Evolutionary conservation across 1,139 yeast genomes (phyloP), one percentile per base, ranked within the genome.

Genomic region (Taphrina betulina): DNA sequence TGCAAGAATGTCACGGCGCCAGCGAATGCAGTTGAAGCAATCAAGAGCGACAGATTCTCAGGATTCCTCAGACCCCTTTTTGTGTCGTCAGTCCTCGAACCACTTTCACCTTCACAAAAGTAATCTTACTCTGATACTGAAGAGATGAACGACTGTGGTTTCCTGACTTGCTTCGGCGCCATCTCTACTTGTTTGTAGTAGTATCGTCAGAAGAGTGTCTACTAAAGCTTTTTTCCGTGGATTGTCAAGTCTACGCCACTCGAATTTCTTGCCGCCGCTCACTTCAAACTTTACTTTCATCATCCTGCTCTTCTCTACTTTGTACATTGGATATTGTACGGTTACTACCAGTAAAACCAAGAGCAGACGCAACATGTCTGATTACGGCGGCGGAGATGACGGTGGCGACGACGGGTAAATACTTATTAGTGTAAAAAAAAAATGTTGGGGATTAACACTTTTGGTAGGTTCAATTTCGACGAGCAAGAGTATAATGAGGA

Each of bases 291-390:
- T n/a, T n/a, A n/a, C n/a, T n/a, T n/a, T n/a, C n/a, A n/a, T n/a
- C n/a, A n/a, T n/a, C n/a, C n/a, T n/a, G n/a, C n/a, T n/a, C n/a
- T n/a, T n/a, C n/a, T n/a, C n/a, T n/a, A n/a, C n/a, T n/a, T n/a
- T n/a, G n/a, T n/a, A n/a, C n/a, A n/a, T n/a, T n/a, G n/a, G n/a
- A n/a, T n/a, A n/a, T n/a, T n/a, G n/a, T n/a, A n/a, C n/a, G n/a
- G n/a, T n/a, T n/a, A n/a, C n/a, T n/a, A n/a, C n/a, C n/a, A n/a
- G n/a, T n/a, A n/a, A n/a, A n/a, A n/a, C n/a, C n/a, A n/a, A n/a
- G n/a, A n/a, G n/a, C n/a, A n/a, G n/a, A n/a, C n/a, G 26, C 16
- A 40, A 28, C 14, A 76, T 76, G 80, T 76, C 79, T 57, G 80
- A 77, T 61, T 75, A 74, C 73, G 76, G 72, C 43, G 80, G 75